phyloP scores from a whole-genome alignment of 495 filamentous ascomycete species.

The Letharia columbiana region DNA sequence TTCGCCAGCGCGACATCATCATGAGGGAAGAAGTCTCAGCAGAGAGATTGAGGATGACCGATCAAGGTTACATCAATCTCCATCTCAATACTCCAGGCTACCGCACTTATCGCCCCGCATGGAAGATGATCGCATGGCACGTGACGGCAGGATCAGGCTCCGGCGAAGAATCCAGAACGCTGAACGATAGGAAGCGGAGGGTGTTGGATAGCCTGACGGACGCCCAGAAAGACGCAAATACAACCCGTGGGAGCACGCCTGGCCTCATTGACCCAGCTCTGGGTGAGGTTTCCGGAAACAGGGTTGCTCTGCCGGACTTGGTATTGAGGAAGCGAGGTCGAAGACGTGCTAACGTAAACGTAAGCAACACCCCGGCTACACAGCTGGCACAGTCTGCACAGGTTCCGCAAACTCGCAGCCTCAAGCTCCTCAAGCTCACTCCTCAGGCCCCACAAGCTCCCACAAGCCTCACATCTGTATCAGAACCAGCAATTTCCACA shows the following conservation, averaged over 20 bases:
- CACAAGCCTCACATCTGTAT: background rate
- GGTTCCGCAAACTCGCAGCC: background rate
- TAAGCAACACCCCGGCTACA: background rate
- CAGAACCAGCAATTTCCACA: background rate
- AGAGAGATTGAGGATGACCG: background rate
- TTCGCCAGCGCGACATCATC: slow-evolving; percentile 3
- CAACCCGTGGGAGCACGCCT: background rate
- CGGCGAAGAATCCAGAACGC: too few relatives aligned
- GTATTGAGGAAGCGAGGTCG: background rate
- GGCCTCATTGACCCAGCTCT: background rate
- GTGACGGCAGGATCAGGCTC: background rate
- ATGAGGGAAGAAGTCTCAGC: background rate
- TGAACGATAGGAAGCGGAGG: background rate
- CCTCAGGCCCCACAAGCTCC: background rate
- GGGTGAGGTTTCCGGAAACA: background rate
- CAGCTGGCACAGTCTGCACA: background rate
- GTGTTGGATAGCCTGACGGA: background rate
- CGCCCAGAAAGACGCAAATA: background rate
- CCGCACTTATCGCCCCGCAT: background rate
- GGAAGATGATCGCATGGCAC: background rate
- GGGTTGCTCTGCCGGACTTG: background rate
- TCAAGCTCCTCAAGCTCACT: background rate
- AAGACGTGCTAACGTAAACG: background rate
- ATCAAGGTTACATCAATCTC: background rate
- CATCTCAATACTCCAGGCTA: background rate